Evolutionary conservation across 2,329 filamentous ascomycete species (phyloP), one percentile per base, ranked within the genome.

Genomic region (Hypoxylon sp.): DNA sequence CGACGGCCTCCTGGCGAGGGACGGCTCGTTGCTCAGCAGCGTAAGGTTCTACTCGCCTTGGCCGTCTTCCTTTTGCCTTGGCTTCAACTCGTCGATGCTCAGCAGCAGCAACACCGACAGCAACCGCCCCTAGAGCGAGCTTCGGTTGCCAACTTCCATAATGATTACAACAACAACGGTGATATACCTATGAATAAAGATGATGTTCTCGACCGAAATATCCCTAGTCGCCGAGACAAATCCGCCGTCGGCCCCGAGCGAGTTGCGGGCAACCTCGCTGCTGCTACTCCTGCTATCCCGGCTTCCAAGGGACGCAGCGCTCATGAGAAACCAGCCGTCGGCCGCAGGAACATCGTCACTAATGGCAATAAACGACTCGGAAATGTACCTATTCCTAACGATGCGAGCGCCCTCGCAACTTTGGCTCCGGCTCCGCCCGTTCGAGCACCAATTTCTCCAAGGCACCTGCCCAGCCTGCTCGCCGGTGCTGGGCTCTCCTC

Each of bases 401-500:
- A 96, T 91, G 92, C 90, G 93, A 94, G 93, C 94, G 94, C 94
- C 92, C 87, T 96, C 87, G 91, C 91, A 88, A 96, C 94, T 91
- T 91, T 94, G 87, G 94, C 95, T 97, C 94, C 93, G 92, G 94
- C 91, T 84, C 83, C 88, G 85, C 88, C 93, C 92, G 94, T 97
- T 86, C 88, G 93, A 97, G 94, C 94, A 93, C 92, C 91, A 88
- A 81, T 81, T 81, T 88, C 88, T 88, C 89, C 88, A 86, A 88
- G 88, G 78, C 78, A 83, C 77, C 83, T 84, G 78, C 87, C 86
- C 82, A 86, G 85, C 78, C 81, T 80, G 70, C 78, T 76, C 62
- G 72, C 82, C 61, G 83, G 85, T 79, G 85, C 86, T 79, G 89
- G 89, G 75, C 85, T 91, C 81, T 87, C 91, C 84, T 90, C 92